Base-by-base conservation (phyloP, 129 eudicot genomes). In the Sambucus nigra region DNA sequence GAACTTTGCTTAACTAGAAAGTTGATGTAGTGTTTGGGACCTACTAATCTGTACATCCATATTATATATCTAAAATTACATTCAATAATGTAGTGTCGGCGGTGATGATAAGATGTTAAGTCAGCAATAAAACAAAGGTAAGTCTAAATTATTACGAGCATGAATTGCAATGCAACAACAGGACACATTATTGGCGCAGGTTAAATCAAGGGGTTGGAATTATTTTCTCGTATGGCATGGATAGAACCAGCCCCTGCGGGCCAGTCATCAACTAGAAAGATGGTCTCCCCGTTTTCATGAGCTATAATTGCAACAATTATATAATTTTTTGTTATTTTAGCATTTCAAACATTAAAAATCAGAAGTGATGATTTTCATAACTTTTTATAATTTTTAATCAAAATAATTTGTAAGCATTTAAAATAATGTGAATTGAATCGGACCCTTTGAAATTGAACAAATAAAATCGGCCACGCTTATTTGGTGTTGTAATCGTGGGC, bases 41-140 rank as follows among this genome's bases (percentile, higher is more conserved):
- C 64, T 63, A 59, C 52, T 54, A 39, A 15, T 41, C 31, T 59
- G 33, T 66, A 41, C 51, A 42, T 22, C 24, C 25, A 40, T 31
- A n/a, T n/a, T 24, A 13, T 6, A 15, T 1, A 42, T 4, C n/a
- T 0, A 42, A 13, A 13, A 42, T 2, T 4, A 42, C n/a, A 2
- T 42, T 52, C 75, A 73, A 76, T 81, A 62, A 73, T 73, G 81
- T 73, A 68, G 55, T 59, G 76, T 69, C 76, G 81, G 78, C 70
- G 60, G 47, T 61, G 74, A 65, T 57, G 63, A 82, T 77, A 31
- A 77, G 53, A 73, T 73, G 81, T 74, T 81, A 73, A 83, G 73
- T 71, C 81, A 73, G 69, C 81, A 35, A 2, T 35, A 2, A 2
- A 35, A 35, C 42, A 35, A n/a, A n/a, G 12, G 13, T 35, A 15